Conservation (phyloP, 139 green algal genomes). For the Desmodesmus armatus region DNA sequence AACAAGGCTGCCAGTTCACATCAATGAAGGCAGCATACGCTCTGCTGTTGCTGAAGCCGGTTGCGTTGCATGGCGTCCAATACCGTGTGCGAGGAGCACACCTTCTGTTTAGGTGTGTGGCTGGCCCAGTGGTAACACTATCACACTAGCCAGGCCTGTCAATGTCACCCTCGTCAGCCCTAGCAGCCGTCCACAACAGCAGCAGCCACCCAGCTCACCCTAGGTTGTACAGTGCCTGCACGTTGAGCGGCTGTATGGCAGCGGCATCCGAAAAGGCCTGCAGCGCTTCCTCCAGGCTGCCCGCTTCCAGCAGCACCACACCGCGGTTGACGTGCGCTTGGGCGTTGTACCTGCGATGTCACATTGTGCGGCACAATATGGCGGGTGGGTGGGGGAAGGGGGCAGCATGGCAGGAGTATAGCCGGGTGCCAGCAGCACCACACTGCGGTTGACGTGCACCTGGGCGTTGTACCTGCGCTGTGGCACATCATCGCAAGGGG, state of each 20-base stretch:
- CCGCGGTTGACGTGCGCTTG: slow-evolving; percentile 81
- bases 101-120: too few species aligned
- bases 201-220: slow-evolving; percentile 55
- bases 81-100: too few species aligned
- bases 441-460: slow-evolving; percentile 80
- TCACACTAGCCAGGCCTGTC: background rate
- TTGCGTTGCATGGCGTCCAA: too few species aligned
- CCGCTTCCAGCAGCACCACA: slow-evolving; percentile 51
- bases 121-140: background rate
- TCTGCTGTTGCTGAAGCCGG: too few species aligned
- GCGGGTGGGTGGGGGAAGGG: too few species aligned
- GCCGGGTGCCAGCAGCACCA: slow-evolving; percentile 50
- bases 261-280: slow-evolving; percentile 75
- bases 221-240: slow-evolving; percentile 83
- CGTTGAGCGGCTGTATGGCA: slow-evolving; percentile 80
- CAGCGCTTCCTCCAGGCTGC: slow-evolving; percentile 61
- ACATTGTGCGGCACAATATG: slow-evolving; percentile 7
- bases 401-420: too few species aligned
- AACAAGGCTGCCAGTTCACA: too few species aligned
- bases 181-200: background rate
- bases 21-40: too few species aligned
- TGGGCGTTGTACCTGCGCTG: slow-evolving; percentile 78
- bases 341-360: slow-evolving; percentile 79
- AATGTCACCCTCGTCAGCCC: background rate
- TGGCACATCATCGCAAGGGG: too few species aligned